Evolutionary conservation across 2,329 filamentous ascomycete genomes (phyloP).

Genomic region (Periconia digitata): DNA sequence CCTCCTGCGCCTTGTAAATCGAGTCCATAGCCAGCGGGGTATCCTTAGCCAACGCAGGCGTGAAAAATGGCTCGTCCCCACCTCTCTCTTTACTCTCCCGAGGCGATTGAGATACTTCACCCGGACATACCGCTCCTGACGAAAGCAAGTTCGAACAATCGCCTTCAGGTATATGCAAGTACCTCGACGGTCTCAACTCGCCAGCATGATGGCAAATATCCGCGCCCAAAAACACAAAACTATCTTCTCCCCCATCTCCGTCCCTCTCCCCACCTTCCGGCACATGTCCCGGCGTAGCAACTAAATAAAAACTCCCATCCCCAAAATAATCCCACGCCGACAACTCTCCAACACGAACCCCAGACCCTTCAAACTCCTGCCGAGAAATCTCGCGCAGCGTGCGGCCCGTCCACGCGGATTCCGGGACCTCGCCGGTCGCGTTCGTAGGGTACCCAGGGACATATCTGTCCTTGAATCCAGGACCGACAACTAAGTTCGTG

Average conservation of each 20-base stretch:
- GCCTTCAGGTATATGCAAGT: too few relatives aligned
- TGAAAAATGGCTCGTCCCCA: background rate
- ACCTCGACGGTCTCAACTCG: conserved; percentile 29
- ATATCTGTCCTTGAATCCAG: conserved; percentile 51
- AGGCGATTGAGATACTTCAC: background rate
- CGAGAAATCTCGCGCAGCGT: background rate
- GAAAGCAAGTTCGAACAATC: too few relatives aligned
- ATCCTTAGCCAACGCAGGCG: background rate
- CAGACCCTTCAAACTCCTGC: background rate
- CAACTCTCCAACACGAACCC: conserved; percentile 47
- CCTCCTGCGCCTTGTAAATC: background rate
- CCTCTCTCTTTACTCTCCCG: background rate
- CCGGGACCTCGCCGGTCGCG: background rate
- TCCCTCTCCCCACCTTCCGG: conserved; percentile 54
- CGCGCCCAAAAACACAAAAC: conserved; percentile 31
- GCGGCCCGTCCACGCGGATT: background rate
- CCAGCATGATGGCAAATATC: conserved; percentile 32
- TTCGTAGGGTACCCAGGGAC: conserved; percentile 51
- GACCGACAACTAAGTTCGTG: conserved; percentile 55
- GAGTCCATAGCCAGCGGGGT: background rate
- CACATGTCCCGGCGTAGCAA: conserved; percentile 57
- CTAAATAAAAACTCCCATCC: conserved; percentile 59
- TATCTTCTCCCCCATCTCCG: conserved; percentile 34
- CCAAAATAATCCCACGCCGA: conserved; percentile 57
- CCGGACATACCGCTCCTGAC: too few relatives aligned